A percentile compares a stretch with the other conserved stretches of the same genome.
phyloP scores from a whole-genome alignment of 148 eudicot genomes.

The Gaultheria prostrata region DNA sequence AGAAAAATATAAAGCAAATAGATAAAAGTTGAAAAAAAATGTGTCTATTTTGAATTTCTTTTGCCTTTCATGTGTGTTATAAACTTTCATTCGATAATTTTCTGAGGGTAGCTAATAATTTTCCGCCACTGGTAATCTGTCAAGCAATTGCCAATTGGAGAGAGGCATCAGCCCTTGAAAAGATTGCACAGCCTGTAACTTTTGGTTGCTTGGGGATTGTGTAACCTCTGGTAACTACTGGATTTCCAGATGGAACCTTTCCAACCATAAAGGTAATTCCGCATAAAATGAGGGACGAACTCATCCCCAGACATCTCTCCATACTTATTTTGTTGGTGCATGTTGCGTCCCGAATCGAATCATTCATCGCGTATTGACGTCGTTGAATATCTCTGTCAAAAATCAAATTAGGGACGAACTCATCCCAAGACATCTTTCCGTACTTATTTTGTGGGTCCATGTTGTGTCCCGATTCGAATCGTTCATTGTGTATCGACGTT shows the following conservation, averaged over 20 bases:
- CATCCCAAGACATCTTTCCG: too few species aligned
- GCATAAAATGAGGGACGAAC: too few species aligned
- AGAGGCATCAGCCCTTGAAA: background rate
- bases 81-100: background rate
- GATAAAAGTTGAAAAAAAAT: background rate
- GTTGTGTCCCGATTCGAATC: too few species aligned
- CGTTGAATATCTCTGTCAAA: too few species aligned
- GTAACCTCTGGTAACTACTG: background rate
- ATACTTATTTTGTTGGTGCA: too few species aligned
- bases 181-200: background rate
- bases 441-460: too few species aligned
- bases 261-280: background rate
- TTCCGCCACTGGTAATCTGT: background rate
- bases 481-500: too few species aligned
- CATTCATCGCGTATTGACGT: too few species aligned
- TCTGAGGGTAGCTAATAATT: background rate
- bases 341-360: too few species aligned
- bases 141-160: background rate
- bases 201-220: background rate
- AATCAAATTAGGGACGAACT: too few species aligned
- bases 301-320: too few species aligned
- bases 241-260: background rate
- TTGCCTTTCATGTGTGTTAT: background rate
- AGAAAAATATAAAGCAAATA: too few species aligned
- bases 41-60: background rate